Evolutionary conservation across 164 flowering plant species (phyloP).

Genomic region (Tinospora cordifolia): DNA sequence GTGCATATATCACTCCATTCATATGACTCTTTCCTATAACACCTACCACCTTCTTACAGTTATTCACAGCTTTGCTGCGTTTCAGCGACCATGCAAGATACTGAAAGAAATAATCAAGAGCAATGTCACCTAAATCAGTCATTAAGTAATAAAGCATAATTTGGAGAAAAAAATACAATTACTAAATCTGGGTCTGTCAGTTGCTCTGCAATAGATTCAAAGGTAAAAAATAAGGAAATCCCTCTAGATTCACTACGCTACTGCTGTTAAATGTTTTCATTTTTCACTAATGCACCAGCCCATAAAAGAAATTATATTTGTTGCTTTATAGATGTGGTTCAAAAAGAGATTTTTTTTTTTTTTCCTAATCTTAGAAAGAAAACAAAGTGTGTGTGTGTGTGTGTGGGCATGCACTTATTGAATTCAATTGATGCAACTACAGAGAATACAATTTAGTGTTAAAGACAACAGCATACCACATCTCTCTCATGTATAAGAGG

Average conservation of each 20-base stretch:
- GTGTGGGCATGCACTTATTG: too few species aligned
- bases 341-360: too few species aligned
- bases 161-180: neutral
- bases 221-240: neutral
- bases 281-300: too few species aligned
- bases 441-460: too few species aligned
- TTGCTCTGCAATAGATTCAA: neutral
- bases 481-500: conserved; percentile 92
- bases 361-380: too few species aligned
- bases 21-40: conserved; percentile 89
- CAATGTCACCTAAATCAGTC: neutral
- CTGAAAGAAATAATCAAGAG: conserved; percentile 30
- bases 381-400: too few species aligned
- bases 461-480: conserved; percentile 33
- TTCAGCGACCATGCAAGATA: conserved; percentile 91
- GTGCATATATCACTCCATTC: conserved; percentile 88
- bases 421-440: too few species aligned
- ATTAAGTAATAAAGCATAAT: neutral
- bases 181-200: neutral
- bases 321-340: too few species aligned
- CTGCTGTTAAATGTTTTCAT: too few species aligned
- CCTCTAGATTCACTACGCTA: neutral
- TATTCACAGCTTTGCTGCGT: conserved; percentile 87
- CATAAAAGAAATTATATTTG: too few species aligned
- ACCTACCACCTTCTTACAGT: conserved; percentile 70